These are phyloP conservation scores for Xylaria telfairii DNA, from an alignment of 495 filamentous ascomycete species.

Conservation along the genomic window DNA sequence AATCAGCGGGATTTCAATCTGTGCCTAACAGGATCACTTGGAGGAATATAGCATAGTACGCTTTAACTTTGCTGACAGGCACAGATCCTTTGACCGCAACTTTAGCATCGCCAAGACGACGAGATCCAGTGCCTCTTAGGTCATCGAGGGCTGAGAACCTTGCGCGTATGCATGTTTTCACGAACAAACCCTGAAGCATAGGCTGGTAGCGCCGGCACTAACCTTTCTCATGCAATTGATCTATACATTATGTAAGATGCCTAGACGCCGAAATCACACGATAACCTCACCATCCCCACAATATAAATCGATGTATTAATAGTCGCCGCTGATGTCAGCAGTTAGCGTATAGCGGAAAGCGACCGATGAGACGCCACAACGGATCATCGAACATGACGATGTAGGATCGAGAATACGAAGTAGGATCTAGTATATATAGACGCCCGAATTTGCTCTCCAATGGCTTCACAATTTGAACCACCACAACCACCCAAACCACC, in stretches of 20 bases:
- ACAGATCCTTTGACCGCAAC: neutral
- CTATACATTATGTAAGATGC: neutral
- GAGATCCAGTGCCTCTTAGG: neutral
- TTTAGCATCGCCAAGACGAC: neutral
- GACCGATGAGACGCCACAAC: neutral
- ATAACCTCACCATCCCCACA: neutral
- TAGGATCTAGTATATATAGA: slow-evolving; percentile 15
- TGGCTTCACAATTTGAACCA: neutral
- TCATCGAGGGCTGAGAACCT: neutral
- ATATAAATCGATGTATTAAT: neutral
- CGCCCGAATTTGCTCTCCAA: neutral
- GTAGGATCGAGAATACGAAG: too few relatives aligned
- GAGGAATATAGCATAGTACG: neutral
- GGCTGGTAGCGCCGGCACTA: neutral
- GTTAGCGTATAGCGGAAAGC: neutral
- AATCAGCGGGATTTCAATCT: neutral
- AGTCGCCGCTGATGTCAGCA: neutral
- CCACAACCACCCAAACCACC: too few relatives aligned
- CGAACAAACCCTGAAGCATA: neutral
- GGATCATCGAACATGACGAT: too few relatives aligned
- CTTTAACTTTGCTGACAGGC: neutral
- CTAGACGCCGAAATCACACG: neutral
- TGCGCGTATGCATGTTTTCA: neutral
- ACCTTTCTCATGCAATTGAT: neutral
- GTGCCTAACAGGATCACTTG: neutral